Base-by-base conservation (phyloP, 202 grass and related monocot genomes). In the Panicum hallii region DNA sequence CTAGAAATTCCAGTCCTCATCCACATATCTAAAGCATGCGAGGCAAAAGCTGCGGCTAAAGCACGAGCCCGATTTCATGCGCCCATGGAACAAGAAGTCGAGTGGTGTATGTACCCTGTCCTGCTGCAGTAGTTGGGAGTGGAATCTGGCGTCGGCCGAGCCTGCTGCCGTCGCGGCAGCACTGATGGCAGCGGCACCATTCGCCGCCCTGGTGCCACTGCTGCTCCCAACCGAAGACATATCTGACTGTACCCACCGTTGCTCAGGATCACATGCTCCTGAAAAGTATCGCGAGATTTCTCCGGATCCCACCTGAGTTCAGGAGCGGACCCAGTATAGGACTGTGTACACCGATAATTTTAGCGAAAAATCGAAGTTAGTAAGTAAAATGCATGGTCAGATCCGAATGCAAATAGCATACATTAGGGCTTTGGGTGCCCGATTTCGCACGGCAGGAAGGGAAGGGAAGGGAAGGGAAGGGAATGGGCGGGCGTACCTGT, bases 161-260 rank as follows among this genome's bases (percentile, higher is more conserved):
- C 86, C 92, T 85, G 84, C 90, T 79, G 82, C 90, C 63, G 90
- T 88, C 63, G 88, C 93, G 0, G 94, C 94, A 34, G 95, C 92
- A 76, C 81, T 93, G 82, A 94, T 91, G 69, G 89, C 78, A 77
- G 84, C 82, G 48, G 88, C 73, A 73, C 88, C 88, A 71, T 82
- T 89, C 13, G 42, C 79, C 36, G 78, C 56, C 76, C 87, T 77
- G 82, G 82, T 89, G 80, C 86, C 87, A 55, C 80, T 80, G 70
- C 85, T 87, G 80, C 84, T 91, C 75, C 85, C 83, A 44, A 72
- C 76, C 57, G 83, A 83, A 47, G 86, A 72, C 91, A 90, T 87
- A 19, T 65, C 61, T 67, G 74, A 65, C 41, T 43, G 52, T 52
- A 49, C 70, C 64, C 75, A 22, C 80, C 46, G 68, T 85, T 83